Base-by-base conservation (phyloP, 495 filamentous ascomycete genomes). In the Neurospora sp. region DNA sequence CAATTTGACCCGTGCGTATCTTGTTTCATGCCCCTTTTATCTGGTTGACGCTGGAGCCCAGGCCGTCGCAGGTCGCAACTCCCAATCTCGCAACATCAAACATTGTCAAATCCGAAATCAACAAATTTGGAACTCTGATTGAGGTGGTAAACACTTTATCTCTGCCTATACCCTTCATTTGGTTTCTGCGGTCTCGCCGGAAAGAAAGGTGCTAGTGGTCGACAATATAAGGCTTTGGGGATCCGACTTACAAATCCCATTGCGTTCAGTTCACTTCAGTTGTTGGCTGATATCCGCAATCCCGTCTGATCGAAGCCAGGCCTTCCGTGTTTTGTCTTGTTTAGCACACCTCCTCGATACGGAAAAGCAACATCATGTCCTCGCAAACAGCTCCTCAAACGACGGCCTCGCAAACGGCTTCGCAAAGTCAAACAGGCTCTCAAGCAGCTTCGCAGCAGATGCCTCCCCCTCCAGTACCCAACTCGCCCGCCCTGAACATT, bases 401-500 rank as follows among this genome's bases (percentile, higher is more conserved):
- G 14, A 17, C 27, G 12, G 22, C 53, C 14, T 35, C 53, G 27
- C 53, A 31, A 35, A 65, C 53, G 27, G 53, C 53, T 9, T 65
- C 53, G 53, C 53, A 61, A 8, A 61, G 12, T 8, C 53, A 61
- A 35, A 61, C 53, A 31, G 53, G 12, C 27, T 35, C 53, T 35
- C 12, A 35, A 61, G 27, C 74, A 14, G 80, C 79, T 35, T 78
- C 78, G 8, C 76, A 80, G 40, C 79, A 80, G 71, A 76, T 80
- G 77, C 74, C 80, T 35, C 75, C 78, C 20, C 78, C 77, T 39
- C 74, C 79, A 0, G 73, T 77, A 0, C 79, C 80, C 8, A 53
- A 73, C 16, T 83, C 82, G 14, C 77, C 82, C 3, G 82, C 82
- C 2, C 75, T 83, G 9, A 82, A 85, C 74, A 84, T 88, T 61